phyloP scores from a whole-genome alignment of 2,329 filamentous ascomycete species.

The Aspergillus sp. region DNA sequence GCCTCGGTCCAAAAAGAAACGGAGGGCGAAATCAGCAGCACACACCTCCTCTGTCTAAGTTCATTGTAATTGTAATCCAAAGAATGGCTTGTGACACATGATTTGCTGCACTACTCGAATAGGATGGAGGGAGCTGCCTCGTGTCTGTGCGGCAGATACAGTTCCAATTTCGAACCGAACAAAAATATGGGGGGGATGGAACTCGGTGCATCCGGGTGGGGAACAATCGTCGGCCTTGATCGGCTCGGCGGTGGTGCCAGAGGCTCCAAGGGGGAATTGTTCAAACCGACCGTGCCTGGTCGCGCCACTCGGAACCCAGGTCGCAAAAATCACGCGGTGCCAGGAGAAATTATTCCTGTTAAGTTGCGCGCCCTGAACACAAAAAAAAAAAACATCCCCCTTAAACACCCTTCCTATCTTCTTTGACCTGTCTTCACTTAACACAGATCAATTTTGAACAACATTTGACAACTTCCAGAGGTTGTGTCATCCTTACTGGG shows the following conservation, averaged over 20 bases:
- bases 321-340: constrained; percentile 4
- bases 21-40: too few species aligned
- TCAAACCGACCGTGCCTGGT: constrained; percentile 11
- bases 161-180: too few species aligned
- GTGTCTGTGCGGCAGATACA: too few species aligned
- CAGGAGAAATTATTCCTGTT: not conserved
- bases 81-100: too few species aligned
- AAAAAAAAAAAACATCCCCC: not conserved
- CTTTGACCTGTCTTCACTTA: not conserved
- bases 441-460: not conserved
- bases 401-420: not conserved
- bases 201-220: constrained; percentile 4
- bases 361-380: constrained; percentile 14
- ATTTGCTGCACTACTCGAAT: too few species aligned
- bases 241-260: constrained; percentile 36
- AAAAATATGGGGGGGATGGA: too few species aligned
- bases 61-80: too few species aligned
- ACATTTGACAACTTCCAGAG: not conserved
- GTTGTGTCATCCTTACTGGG: not conserved
- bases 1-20: not conserved
- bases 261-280: constrained; percentile 19
- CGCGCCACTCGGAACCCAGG: constrained; percentile 38
- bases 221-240: constrained; percentile 23
- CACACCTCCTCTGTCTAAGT: too few species aligned
- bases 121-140: too few species aligned